Evolutionary conservation across 1,284 basidiomycete species (phyloP), one percentile per base, ranked within the genome.

Genomic region (Cutaneotrichosporon sp.): DNA sequence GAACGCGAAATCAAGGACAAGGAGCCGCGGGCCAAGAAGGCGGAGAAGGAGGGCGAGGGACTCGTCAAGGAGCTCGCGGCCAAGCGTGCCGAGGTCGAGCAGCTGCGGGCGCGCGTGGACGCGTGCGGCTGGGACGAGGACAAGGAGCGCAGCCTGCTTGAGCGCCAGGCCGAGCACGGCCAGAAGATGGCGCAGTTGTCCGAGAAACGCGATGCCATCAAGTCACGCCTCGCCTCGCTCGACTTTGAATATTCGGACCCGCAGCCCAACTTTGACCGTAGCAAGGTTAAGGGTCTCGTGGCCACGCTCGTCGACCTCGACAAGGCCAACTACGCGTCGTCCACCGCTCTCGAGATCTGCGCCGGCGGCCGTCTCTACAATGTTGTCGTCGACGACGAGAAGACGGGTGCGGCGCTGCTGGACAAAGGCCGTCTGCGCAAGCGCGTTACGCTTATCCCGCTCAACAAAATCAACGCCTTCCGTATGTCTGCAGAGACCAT

Each of bases 331-430:
- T 84, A 84, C 66, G 78, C 84, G 63, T 88, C 87, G 58, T 84
- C 90, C 2, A 91, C 90, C 0, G 96, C 94, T 1, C 81, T 98
- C 21, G 96, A 99, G 74, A 87, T 97, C 58, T 86, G 89, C 26
- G 93, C 93, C 0, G 92, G 93, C 2, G 86, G 83, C 1, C 86
- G 87, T 59, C 79, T 98, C n/a, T 97, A 90, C 77, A 93, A 97
- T 59, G 87, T 94, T 37, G 88, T 97, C 18, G 90, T 97, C 18
- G 84, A 94, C 63, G 86, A 96, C 70, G 90, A 97, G 72, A 81
- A 81, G 55, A 83, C 93, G 49, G 92, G 91, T 39, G 88, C 88
- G 59, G 84, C 89, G 38, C 80, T 98, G 22, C 78, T 99, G 44
- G 83, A 89, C 46, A 71, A 71, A 54, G 90, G 91, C 30, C 81